Evolutionary conservation across 805 yeast species (phyloP).

Genomic region (Schizosaccharomyces cryophilus): DNA sequence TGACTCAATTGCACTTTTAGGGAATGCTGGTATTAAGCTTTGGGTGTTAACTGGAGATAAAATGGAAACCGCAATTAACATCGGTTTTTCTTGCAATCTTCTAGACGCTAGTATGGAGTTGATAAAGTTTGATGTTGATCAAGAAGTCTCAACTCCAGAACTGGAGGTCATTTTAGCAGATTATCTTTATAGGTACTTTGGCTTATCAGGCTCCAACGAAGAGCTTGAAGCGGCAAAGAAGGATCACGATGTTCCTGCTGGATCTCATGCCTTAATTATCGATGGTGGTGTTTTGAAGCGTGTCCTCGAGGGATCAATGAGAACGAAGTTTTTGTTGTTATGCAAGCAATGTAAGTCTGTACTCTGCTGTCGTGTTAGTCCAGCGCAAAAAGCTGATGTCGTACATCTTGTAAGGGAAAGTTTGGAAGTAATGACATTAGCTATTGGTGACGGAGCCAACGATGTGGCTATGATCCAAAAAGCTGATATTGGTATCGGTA

Average conservation of each 20-base stretch:
- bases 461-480: slow-evolving; percentile 77
- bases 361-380: slow-evolving; percentile 65
- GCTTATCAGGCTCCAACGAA: slow-evolving; percentile 19
- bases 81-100: slow-evolving; percentile 57
- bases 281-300: slow-evolving; percentile 42
- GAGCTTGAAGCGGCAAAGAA: slow-evolving; percentile 26
- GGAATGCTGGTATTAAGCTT: slow-evolving; percentile 50
- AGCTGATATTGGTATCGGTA: slow-evolving; percentile 66
- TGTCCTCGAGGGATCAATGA: slow-evolving; percentile 20
- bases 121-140: slow-evolving; percentile 24
- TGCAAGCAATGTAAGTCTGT: slow-evolving; percentile 59
- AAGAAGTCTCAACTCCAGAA: slow-evolving; percentile 13
- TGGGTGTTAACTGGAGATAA: slow-evolving; percentile 73
- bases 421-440: slow-evolving; percentile 49
- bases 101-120: slow-evolving; percentile 44
- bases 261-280: slow-evolving; percentile 34
- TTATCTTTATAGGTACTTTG: slow-evolving; percentile 26
- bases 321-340: slow-evolving; percentile 35
- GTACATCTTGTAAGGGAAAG: slow-evolving; percentile 39
- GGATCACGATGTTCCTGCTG: slow-evolving; percentile 42
- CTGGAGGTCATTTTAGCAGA: slow-evolving; percentile 18
- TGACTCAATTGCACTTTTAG: slow-evolving; percentile 38
- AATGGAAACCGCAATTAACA: slow-evolving; percentile 63
- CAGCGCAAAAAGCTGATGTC: slow-evolving; percentile 58
- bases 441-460: slow-evolving; percentile 71